A percentile compares a stretch with the other conserved stretches of the same genome.
Evolutionary conservation across 257 asterid species (phyloP).

Genomic region (Leptodermis oblonga): DNA sequence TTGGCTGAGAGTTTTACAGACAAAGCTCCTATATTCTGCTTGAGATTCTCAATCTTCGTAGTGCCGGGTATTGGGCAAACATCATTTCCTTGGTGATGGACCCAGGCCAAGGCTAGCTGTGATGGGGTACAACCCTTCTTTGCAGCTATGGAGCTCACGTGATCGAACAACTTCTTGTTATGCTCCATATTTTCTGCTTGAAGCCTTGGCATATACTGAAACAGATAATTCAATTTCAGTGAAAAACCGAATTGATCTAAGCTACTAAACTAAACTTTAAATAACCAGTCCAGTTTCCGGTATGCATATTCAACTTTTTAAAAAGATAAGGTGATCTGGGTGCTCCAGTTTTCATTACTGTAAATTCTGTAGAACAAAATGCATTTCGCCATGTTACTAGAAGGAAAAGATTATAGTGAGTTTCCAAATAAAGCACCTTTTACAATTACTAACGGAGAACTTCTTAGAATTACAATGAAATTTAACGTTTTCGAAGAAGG

Average conservation of each 20-base stretch:
- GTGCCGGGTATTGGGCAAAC: slow-evolving; percentile 53
- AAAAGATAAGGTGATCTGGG: neutral
- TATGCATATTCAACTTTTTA: neutral
- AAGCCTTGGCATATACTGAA: slow-evolving; percentile 41
- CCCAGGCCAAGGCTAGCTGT: slow-evolving; percentile 57
- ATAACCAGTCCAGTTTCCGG: neutral
- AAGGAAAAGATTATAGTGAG: neutral
- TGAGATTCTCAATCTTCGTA: slow-evolving; percentile 36
- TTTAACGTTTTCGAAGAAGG: neutral
- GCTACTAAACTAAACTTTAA: neutral
- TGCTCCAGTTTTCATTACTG: neutral
- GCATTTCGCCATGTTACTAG: neutral
- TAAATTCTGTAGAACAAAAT: neutral
- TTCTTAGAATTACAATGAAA: neutral
- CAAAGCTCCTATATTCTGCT: slow-evolving; percentile 36
- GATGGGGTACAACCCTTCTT: slow-evolving; percentile 48
- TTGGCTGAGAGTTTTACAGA: slow-evolving; percentile 22
- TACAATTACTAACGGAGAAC: neutral
- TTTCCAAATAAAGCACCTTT: neutral
- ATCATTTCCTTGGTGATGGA: slow-evolving; percentile 49
- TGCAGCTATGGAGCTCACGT: slow-evolving; percentile 28
- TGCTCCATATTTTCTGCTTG: slow-evolving; percentile 39
- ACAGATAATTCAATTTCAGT: neutral
- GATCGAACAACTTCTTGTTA: slow-evolving; percentile 31
- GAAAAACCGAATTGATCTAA: neutral